Base-by-base conservation (phyloP, 352 stramenopile species). In the Phytopythium montanum region DNA sequence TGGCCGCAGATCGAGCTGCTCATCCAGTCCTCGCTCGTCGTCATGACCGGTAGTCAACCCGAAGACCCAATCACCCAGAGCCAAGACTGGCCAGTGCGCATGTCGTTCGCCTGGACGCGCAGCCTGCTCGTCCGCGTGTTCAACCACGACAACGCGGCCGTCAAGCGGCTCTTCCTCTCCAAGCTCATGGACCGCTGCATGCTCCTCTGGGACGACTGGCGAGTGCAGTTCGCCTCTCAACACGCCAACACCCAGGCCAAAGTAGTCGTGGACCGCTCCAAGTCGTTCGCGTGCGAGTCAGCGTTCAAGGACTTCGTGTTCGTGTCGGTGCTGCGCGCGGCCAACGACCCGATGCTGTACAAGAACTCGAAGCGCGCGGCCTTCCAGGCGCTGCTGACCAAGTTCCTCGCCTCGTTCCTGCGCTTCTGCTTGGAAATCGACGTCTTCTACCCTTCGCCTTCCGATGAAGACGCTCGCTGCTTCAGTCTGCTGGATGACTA, bases 71-170 rank as follows among this genome's bases (percentile, higher is more conserved):
- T 9, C 23, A 52, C 4, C 34, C 4, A 19, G 6, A 14, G 51
- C 2, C 18, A 21, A 1, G 36, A 59, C 10, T 90, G 79, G 81
- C 81, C 84, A 0, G 70, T 90, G n/a, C 46, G 62, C 25, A 66
- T 94, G 19, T 85, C 73, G 25, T 94, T 94, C 50, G 70, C 82
- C 53, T 94, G 85, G 83, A 72, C 91, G 39, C 71, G 89, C 58
- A 89, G 79, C 51, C 63, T 94, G 2, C 44, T 94, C 25, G 64
- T 85, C 33, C 82, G 80, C 2, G 73, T 90, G 18, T 92, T 91
- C 61, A 66, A 67, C 13, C 85, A 94, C 62, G 83, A 94, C 34
- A 92, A 92, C 52, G 75, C 85, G 9, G 64, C 87, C 50, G 78
- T 92, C 21, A 88, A 88, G 29, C 78, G 85, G 25, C 63, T 88